Evolutionary conservation across 192 early-diverging fungal species (phyloP), one percentile per base, ranked within the genome.

Genomic region (Haplosporangium gracile): DNA sequence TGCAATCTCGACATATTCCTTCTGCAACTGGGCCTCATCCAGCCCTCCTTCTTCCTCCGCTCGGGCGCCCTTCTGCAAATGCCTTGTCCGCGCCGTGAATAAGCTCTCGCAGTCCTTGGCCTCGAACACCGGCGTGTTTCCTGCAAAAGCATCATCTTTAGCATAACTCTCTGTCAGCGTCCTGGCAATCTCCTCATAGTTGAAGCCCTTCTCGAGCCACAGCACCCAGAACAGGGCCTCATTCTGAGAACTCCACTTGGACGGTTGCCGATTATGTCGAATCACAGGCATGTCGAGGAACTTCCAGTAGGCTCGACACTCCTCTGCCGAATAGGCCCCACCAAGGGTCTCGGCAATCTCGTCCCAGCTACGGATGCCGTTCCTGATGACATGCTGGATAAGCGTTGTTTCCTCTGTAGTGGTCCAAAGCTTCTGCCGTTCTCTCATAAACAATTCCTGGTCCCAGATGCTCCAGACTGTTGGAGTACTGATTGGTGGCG

Each of bases 241-340:
- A 1, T 65, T 24, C n/a, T 74, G 55, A 2, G 77, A 18, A 20
- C 77, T 75, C 83, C 74, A 80, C 39, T 74, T 80, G 51, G 11
- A 36, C 40, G 5, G 9, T 18, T 63, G 26, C 5, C 8, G 13
- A n/a, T 5, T 24, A 22, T 43, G 29, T 5, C 63, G 75, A n/a
- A n/a, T 24, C 5, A 86, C 79, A 8, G 84, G 84, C 79, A 86
- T 86, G 42, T 86, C 84, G 5, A 86, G 75, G 42, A 69, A 70
- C 36, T 86, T 86, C 84, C 84, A 86, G 45, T 80, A 80, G 20
- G 75, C 78, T 1, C 53, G 69, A 43, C 84, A 86, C 38, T 86
- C 84, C 1, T 86, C 84, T 29, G 84, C 47, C 11, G 84, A 68
- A 39, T 77, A 71, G 0, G 36, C 29, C 11, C 79, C 84, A 13